Conservation (phyloP, 257 asterid species). For the Salvia splendens region DNA sequence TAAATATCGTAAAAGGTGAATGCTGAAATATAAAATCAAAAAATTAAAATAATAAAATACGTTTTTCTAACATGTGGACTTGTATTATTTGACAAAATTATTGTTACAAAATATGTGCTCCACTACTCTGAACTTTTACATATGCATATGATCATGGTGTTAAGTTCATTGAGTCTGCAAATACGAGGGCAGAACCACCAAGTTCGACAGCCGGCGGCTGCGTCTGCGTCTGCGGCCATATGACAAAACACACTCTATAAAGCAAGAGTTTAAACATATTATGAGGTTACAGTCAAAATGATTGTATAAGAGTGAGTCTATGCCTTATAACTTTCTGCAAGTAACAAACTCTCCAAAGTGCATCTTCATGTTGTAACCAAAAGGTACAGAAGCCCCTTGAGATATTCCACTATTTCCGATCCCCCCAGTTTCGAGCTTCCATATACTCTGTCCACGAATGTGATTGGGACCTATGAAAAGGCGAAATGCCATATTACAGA, state of each 20-base stretch:
- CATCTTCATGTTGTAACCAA: conserved; percentile 67
- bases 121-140: not conserved
- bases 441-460: conserved; percentile 90
- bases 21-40: too few relatives aligned
- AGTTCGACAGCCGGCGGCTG: conserved; percentile 43
- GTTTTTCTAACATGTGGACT: too few relatives aligned
- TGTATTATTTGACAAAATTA: too few relatives aligned
- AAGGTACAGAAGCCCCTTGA: conserved; percentile 88
- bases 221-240: conserved; percentile 34
- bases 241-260: too few relatives aligned
- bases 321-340: conserved; percentile 18
- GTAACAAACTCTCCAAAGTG: not conserved
- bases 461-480: conserved; percentile 74
- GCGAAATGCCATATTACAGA: not conserved
- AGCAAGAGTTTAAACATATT: too few relatives aligned
- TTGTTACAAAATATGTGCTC: too few relatives aligned
- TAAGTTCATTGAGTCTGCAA: conserved; percentile 58
- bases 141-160: conserved; percentile 72
- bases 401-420: conserved; percentile 90
- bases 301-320: not conserved
- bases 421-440: conserved; percentile 97
- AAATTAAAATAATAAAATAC: too few relatives aligned
- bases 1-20: too few relatives aligned
- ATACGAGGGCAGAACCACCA: conserved; percentile 52
- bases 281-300: too few relatives aligned